Base-by-base conservation (phyloP, 1,139 yeast species). In the Magnusiomyces magnusii region DNA sequence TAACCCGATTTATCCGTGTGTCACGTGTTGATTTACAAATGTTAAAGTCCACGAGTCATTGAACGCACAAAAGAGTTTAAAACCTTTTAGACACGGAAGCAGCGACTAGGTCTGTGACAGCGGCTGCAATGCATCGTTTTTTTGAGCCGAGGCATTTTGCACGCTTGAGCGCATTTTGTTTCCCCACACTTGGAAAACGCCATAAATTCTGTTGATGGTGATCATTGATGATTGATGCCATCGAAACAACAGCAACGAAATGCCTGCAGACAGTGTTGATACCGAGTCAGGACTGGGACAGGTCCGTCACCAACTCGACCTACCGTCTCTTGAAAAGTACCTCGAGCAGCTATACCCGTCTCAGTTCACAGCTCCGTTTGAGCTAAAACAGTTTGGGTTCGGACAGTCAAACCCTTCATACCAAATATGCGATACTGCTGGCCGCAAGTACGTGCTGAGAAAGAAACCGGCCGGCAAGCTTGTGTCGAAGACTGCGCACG, bases 341-440 rank as follows among this genome's bases (percentile, higher is more conserved):
- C 62, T 67, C 19, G 52, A 56, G 5, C 31, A 42, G n/a, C 56
- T 51, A 44, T 52, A 53, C 51, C 63, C 65, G 15, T 31, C 54
- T 10, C 55, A 58, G 3, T 63, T 64, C 51, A 31, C 41, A 1
- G 58, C 58, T 1, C 68, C 68, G 2, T 55, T 65, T 15, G 49
- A 49, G 1, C 24, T 81, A 55, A 72, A 78, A 61, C 88, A 84
- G 68, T 84, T 84, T 71, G 76, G 78, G 24, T 83, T 81, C 69
- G 89, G 89, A 17, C 89, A 84, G 68, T 81, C 86, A 2, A 84
- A 84, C 67, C 89, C 88, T 19, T 83, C 87, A 0, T 84, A 83
- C 65, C 76, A 80, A 52, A 63, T 84, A 24, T 71, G 71, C 2
- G 85, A 82, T 64, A 67, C 71, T 2, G 61, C 64, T 9, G 80